Evolutionary conservation across 768 basidiomycete genomes (phyloP), one percentile per base, ranked within the genome.

Genomic region (Boletales sp.): DNA sequence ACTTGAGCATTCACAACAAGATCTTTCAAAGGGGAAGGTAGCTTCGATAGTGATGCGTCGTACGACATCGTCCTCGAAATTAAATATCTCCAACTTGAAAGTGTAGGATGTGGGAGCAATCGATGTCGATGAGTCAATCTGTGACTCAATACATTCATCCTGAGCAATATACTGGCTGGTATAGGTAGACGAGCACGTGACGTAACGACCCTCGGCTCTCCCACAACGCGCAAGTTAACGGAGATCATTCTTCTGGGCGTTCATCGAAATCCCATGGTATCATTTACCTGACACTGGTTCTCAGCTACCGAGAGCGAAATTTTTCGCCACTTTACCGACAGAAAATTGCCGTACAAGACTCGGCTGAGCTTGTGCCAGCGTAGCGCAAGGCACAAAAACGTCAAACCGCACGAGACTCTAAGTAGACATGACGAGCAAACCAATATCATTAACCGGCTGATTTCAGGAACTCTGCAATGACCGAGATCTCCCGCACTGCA

Each of bases 281-380:
- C 24, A 6, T 27, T 27, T 27, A 27, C 24, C 24, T 7, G 24
- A 6, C 24, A 27, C 1, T 5, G 24, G 24, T 41, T 69, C 69
- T 29, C 62, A 59, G 18, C 72, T 67, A 11, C 72, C 71, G 35
- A 57, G 52, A 29, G 74, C 72, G 68, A 94, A 94, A 62, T 93
- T 94, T 40, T 66, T 78, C 10, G 76, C 78, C 32, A 94, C 89
- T 62, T 94, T 94, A 15, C 61, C 63, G 81, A 46, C 53, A 94
- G 70, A 65, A 90, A 94, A 6, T 91, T 80, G 4, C 93, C 90
- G 67, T 95, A 94, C 2, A 82, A 67, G 1, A 86, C 75, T 0
- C 82, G 69, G 39, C 47, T 78, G 75, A 18, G 35, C 61, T 61
- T 70, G 59, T 1, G 59, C 51, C 24, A 56, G 52, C 35, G 64